Percentiles rank a stretch among this genome's conserved stretches.
These are phyloP conservation scores for Chytridiales sp. DNA, from an alignment of 371 early-diverging fungal species.

Conservation along the genomic window DNA sequence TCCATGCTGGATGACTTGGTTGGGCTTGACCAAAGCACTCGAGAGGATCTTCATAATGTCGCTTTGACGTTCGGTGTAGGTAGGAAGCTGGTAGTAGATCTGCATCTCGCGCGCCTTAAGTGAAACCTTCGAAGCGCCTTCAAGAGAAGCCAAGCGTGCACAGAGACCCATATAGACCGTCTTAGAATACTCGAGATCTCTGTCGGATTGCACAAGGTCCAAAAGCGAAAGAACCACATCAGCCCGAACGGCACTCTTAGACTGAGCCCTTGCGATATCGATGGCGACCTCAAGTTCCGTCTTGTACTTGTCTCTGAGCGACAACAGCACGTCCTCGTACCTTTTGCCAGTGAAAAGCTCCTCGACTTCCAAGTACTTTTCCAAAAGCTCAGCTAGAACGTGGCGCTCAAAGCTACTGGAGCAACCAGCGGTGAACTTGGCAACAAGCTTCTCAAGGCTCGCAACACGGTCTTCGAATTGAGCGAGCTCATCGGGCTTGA, in stretches of 20 bases:
- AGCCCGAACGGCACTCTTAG: conserved; percentile 78
- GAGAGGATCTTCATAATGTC: conserved; percentile 83
- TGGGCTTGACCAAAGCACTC: conserved; percentile 66
- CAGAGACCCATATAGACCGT: conserved; percentile 72
- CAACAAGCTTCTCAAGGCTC: conserved; percentile 67
- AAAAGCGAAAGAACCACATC: conserved; percentile 74
- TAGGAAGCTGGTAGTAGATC: conserved; percentile 90
- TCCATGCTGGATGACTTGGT: too few species aligned
- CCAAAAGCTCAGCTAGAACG: conserved; percentile 72
- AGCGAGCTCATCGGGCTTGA: conserved; percentile 38
- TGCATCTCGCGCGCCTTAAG: conserved; percentile 90
- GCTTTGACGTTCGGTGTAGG: conserved; percentile 82
- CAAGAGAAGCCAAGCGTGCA: conserved; percentile 79
- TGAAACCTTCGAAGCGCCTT: conserved; percentile 84
- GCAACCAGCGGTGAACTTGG: conserved; percentile 68
- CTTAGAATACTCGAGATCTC: conserved; percentile 64
- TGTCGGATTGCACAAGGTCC: conserved; percentile 70
- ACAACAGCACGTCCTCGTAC: conserved; percentile 83
- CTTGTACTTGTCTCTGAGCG: conserved; percentile 83
- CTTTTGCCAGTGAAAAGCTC: conserved; percentile 73
- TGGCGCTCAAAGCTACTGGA: conserved; percentile 57
- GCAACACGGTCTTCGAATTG: conserved; percentile 61
- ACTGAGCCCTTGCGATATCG: conserved; percentile 76
- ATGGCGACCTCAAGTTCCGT: conserved; percentile 75
- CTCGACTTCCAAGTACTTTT: conserved; percentile 84